Base-by-base conservation (phyloP, 441 rosid genomes). In the Pelargonium myrrhifolium region DNA sequence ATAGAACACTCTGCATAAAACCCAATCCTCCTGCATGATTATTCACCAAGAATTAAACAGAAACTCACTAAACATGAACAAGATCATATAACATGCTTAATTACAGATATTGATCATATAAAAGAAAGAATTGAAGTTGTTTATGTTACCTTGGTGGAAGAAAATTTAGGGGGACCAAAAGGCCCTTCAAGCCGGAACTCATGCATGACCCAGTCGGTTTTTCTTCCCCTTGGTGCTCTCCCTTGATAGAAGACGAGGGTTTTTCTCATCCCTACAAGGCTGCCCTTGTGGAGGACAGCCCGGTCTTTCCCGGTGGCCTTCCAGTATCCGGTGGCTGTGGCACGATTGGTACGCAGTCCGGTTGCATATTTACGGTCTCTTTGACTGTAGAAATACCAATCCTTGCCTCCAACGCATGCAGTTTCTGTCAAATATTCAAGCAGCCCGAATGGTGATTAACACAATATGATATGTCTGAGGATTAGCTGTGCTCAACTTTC, bases 271-370 rank as follows among this genome's bases (percentile, higher is more conserved):
- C 92, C 92, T 14, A 87, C 86, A 15, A 82, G 70, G 22, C 51
- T 76, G n/a, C 80, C 82, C 68, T 80, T 79, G 2, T 76, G 74
- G 12, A 66, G 66, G 62, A 86, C 40, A 0, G 74, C 43, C 40
- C 80, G 70, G 69, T 87, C 92, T 39, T 82, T 85, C 10, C 92
- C 91, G 0, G 91, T 86, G 14, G 90, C 90, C 65, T 86, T 86
- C 90, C 90, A 86, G 22, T 82, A 86, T 51, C 90, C 90, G 5
- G 76, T 31, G 0, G 71, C 72, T 4, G 59, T 53, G 24, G 59
- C 59, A 9, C 59, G 59, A 3, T 53, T 53, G 59, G 59, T 53
- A 6, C 0, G 91, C 83, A 15, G 91, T 88, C 92, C 92, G 0
- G 88, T 87, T 10, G 92, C 85, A 26, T 87, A 87, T 67, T 87